These are phyloP conservation scores for Fremontodendron californicum DNA, from an alignment of 345 rosid species.

Conservation along the genomic window DNA sequence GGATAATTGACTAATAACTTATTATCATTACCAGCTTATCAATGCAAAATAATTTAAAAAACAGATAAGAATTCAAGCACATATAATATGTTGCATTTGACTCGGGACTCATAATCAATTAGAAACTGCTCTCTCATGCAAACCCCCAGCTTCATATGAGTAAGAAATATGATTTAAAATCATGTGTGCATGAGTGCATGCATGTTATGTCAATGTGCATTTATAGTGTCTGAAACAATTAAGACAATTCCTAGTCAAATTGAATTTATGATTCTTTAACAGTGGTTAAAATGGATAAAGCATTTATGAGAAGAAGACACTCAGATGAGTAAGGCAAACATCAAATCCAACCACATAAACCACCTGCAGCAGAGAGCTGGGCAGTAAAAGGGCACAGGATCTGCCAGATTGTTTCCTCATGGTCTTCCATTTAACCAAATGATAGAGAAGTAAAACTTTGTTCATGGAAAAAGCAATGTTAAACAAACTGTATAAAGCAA, in stretches of 20 bases:
- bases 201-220: not conserved
- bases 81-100: not conserved
- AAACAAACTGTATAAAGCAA: not conserved
- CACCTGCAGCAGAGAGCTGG: constrained; percentile 53
- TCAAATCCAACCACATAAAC: constrained; percentile 42
- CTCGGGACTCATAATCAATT: not conserved
- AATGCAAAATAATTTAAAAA: not conserved
- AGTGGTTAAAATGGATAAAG: not conserved
- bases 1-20: not conserved
- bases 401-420: constrained; percentile 50
- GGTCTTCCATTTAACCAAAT: constrained; percentile 23
- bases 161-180: not conserved
- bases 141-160: not conserved
- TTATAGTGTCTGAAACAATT: not conserved
- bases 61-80: not conserved
- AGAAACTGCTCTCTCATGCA: not conserved
- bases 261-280: not conserved
- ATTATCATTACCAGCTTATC: not conserved
- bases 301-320: constrained; percentile 19
- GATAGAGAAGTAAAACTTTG: not conserved
- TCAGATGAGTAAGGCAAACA: constrained; percentile 77
- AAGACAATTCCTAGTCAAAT: too few relatives aligned
- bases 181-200: not conserved
- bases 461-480: not conserved
- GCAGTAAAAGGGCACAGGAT: constrained; percentile 38